These are phyloP conservation scores for Cladosporium sp. DNA, from an alignment of 2,329 filamentous ascomycete species.

Conservation along the genomic window DNA sequence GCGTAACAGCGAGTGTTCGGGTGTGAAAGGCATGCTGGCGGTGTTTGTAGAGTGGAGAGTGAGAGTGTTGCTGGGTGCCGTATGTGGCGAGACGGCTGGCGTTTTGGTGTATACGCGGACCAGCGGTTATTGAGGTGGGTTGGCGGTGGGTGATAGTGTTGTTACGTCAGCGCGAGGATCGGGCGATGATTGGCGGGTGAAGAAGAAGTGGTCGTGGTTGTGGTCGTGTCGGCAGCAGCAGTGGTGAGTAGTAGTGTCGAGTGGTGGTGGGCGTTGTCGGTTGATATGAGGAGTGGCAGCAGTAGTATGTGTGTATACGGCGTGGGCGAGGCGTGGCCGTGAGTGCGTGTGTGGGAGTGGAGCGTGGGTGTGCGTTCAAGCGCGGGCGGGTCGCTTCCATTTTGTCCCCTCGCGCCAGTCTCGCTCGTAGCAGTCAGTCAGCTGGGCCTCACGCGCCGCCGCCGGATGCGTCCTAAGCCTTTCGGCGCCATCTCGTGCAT, in stretches of 20 bases:
- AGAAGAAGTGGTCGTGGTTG: not conserved
- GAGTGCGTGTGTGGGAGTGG: not conserved
- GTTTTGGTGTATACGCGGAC: conserved; percentile 7
- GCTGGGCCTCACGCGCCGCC: not conserved
- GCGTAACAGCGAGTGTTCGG: conserved; percentile 83
- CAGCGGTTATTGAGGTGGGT: not conserved
- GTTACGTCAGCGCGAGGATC: conserved; percentile 17
- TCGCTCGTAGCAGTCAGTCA: not conserved
- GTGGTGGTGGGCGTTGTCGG: not conserved
- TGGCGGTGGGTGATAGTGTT: not conserved
- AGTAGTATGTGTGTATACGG: not conserved
- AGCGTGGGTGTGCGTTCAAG: conserved; percentile 1
- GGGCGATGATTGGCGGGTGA: not conserved
- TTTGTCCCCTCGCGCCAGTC: not conserved
- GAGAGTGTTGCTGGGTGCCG: not conserved
- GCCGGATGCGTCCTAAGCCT: not conserved
- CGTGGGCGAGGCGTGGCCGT: not conserved
- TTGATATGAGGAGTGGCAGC: not conserved
- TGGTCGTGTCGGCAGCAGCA: not conserved
- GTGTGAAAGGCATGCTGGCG: conserved; percentile 72
- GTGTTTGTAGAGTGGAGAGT: not conserved
- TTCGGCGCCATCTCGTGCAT: not conserved
- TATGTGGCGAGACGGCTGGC: conserved; percentile 15
- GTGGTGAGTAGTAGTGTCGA: not conserved
- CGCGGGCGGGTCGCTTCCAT: not conserved